Base-by-base conservation (phyloP, 2,329 filamentous ascomycete species). In the Fusarium sarcochroum region DNA sequence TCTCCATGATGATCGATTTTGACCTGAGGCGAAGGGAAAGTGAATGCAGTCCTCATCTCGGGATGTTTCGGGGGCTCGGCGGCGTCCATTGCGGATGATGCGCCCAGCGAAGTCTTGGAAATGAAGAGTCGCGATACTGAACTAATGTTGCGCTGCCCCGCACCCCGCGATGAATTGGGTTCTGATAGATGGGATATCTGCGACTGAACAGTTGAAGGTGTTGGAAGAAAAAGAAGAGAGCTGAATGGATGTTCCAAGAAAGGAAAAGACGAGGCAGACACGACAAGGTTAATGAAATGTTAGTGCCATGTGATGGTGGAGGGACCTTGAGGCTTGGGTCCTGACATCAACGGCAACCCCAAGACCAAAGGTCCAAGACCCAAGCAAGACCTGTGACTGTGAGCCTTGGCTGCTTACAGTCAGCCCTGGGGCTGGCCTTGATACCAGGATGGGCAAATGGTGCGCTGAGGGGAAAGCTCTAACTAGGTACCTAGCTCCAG, bases 1-100 rank as follows among this genome's bases (percentile, higher is more conserved):
- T 79, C 52, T 50, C 74, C 76, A 47, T 74, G 69, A 45, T 66
- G 49, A 47, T 78, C 73, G 44, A 78, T 65, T 32, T 68, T 77
- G 56, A 79, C 72, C 45, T 66, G 74, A 23, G 74, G 77, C 18
- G 77, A 78, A 14, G 72, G 71, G 40, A 75, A 73, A 27, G 72
- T 74, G 30, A 70, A 71, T 11, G 72, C 60, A 30, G 54, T 38
- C 14, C 58, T 64, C 61, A 73, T 60, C 44, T 71, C 66, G 41
- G 68, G 68, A 44, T 56, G 46, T 17, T 49, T 34, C 21, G 62
- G 58, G 32, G 63, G 51, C 23, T 72, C 64, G 11, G 57, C 37
- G 15, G 73, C 51, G 25, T 73, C 68, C 74, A 76, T 76, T 52
- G 50, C 48, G 53, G 55, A 52, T 21, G 42, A 49, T 45, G 20